A percentile compares a stretch with the other conserved stretches of the same genome.
Evolutionary conservation across 2,329 filamentous ascomycete genomes (phyloP).

Genomic region (Botryotinia narcissicola): DNA sequence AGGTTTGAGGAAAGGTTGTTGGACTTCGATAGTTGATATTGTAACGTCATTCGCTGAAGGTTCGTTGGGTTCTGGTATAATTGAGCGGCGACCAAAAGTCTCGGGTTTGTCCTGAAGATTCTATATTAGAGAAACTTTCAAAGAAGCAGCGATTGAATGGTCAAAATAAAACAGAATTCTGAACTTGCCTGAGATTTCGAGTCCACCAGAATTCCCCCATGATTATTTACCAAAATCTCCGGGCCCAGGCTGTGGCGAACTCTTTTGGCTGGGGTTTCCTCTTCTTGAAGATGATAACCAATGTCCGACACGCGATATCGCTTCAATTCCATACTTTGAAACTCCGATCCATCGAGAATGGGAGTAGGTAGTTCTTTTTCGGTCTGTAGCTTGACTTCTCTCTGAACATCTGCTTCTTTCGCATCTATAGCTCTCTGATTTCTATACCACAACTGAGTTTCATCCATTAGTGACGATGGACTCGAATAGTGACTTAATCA

Average conservation of each 20-base stretch:
- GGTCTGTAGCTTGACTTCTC: neutral
- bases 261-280: neutral
- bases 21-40: neutral
- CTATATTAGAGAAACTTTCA: neutral
- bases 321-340: neutral
- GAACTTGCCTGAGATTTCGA: neutral
- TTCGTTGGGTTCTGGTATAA: neutral
- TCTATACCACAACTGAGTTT: neutral
- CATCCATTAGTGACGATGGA: neutral
- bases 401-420: neutral
- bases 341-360: neutral
- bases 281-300: neutral
- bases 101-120: neutral
- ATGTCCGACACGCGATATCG: neutral
- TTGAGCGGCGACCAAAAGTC: neutral
- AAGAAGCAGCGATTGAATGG: no score
- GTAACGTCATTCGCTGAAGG: neutral
- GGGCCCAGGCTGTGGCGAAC: neutral
- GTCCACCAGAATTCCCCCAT: neutral
- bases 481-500: neutral
- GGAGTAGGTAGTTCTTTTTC: neutral
- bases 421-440: neutral
- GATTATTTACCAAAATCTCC: no score
- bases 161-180: neutral
- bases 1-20: neutral